These are phyloP conservation scores for Chrysopogon serrulatus DNA, from an alignment of 176 grass and related monocot species.

Conservation along the genomic window DNA sequence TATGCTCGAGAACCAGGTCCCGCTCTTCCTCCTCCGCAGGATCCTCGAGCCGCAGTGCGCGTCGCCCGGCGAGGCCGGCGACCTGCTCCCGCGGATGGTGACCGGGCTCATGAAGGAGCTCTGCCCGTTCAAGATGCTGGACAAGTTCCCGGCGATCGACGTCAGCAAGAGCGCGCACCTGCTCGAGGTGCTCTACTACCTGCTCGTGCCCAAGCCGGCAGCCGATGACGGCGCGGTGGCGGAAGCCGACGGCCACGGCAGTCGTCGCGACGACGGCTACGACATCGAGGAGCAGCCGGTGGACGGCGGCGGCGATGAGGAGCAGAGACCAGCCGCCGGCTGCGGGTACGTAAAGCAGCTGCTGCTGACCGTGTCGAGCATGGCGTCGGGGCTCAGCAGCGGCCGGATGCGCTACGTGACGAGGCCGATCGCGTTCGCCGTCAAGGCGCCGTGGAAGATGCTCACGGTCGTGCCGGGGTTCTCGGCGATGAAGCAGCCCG, in stretches of 20 bases:
- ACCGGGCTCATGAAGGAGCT: constrained; percentile 60
- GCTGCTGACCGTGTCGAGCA: constrained; percentile 19
- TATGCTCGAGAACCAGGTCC: constrained; percentile 93
- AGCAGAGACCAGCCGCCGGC: neutral
- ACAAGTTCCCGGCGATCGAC: constrained; percentile 43
- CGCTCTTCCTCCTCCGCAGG: constrained; percentile 56
- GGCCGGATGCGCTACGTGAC: constrained; percentile 41
- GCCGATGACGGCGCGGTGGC: neutral
- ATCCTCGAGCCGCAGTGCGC: constrained; percentile 55
- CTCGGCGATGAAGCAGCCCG: no score
- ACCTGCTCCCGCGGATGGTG: constrained; percentile 53
- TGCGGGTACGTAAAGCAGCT: constrained; percentile 47
- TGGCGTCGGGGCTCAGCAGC: constrained; percentile 5
- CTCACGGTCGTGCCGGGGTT: constrained; percentile 58
- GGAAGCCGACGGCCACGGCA: neutral
- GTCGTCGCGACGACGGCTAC: constrained; percentile 5
- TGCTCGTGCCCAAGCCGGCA: constrained; percentile 42
- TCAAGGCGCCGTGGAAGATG: constrained; percentile 79
- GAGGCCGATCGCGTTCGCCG: constrained; percentile 42
- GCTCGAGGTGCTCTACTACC: constrained; percentile 61
- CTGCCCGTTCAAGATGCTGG: constrained; percentile 60
- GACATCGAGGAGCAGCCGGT: constrained; percentile 45
- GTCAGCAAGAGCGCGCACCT: constrained; percentile 45
- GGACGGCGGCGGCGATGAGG: neutral
- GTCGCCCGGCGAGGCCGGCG: constrained; percentile 34